Evolutionary conservation across 768 basidiomycete species (phyloP).

Genomic region (Coprinellus micaceus): DNA sequence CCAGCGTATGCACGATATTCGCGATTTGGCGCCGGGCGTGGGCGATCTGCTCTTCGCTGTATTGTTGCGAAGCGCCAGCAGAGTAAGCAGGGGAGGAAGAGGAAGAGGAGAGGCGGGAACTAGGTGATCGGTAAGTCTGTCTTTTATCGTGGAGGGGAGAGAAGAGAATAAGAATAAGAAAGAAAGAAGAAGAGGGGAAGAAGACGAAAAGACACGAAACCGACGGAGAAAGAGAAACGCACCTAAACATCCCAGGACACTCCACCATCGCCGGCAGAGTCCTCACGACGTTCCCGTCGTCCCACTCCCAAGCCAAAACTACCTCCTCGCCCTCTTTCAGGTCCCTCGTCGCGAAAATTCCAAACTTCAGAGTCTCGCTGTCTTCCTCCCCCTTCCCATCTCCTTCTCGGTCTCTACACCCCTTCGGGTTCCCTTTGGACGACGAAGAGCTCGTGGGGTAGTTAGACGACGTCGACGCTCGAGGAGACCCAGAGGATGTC

Average conservation of each 20-base stretch:
- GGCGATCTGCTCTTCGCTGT: slow-evolving; percentile 43
- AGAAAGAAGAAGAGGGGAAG: slow-evolving; percentile 12
- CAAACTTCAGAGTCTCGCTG: slow-evolving; percentile 56
- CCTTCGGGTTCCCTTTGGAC: no score
- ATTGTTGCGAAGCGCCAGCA: slow-evolving; percentile 1
- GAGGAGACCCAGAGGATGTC: no score
- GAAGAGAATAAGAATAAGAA: not conserved
- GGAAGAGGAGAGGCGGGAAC: slow-evolving; percentile 10
- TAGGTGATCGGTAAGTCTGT: not conserved
- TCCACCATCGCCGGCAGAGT: slow-evolving; percentile 64
- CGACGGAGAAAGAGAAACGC: slow-evolving; percentile 29
- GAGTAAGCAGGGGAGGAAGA: slow-evolving; percentile 5
- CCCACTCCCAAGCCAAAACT: slow-evolving; percentile 95
- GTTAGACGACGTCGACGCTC: no score
- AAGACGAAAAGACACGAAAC: not conserved
- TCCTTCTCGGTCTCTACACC: slow-evolving; percentile 7
- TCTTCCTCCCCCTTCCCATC: slow-evolving; percentile 19
- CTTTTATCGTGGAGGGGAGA: not conserved
- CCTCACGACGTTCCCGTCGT: slow-evolving; percentile 86
- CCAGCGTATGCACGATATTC: slow-evolving; percentile 64
- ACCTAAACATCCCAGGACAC: slow-evolving; percentile 55
- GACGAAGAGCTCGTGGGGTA: no score
- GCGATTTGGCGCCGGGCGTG: slow-evolving; percentile 65
- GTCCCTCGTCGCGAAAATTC: slow-evolving; percentile 73
- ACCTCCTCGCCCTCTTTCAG: slow-evolving; percentile 81